Conservation (phyloP, 1,139 yeast genomes). For the Candida sp. region DNA sequence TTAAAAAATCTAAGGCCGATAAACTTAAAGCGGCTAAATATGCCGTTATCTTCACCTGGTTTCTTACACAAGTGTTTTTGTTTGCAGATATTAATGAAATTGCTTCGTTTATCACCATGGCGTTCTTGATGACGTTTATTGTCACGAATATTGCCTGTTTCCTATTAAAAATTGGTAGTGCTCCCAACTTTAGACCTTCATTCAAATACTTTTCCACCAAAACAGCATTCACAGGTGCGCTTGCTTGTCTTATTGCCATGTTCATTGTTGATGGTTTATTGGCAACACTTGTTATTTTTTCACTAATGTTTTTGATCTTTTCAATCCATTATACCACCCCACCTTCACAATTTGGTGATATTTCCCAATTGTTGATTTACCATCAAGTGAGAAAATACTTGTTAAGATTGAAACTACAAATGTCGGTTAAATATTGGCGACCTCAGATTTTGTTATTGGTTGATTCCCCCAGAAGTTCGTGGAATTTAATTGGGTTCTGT, state of each 20-base stretch:
- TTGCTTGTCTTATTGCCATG: slow-evolving; percentile 78
- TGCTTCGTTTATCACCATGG: slow-evolving; percentile 96
- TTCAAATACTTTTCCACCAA: slow-evolving; percentile 80
- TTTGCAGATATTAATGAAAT: slow-evolving; percentile 90
- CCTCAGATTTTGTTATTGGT: slow-evolving; percentile 87
- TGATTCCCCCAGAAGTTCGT: slow-evolving; percentile 86
- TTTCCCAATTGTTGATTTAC: slow-evolving; percentile 87
- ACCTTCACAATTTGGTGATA: slow-evolving; percentile 97
- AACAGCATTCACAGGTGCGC: slow-evolving; percentile 77
- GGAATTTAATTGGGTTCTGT: slow-evolving; percentile 93
- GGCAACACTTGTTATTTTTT: slow-evolving; percentile 71
- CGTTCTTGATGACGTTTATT: slow-evolving; percentile 91
- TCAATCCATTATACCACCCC: slow-evolving; percentile 88
- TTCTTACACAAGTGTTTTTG: slow-evolving; percentile 76
- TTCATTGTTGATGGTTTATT: slow-evolving; percentile 89
- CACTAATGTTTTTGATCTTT: slow-evolving; percentile 63
- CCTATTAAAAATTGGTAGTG: slow-evolving; percentile 79
- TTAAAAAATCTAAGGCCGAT: slow-evolving; percentile 29
- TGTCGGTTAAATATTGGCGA: slow-evolving; percentile 95
- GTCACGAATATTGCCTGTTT: slow-evolving; percentile 94
- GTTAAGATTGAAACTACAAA: slow-evolving; percentile 73
- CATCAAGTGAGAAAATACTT: slow-evolving; percentile 94
- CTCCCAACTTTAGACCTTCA: slow-evolving; percentile 96
- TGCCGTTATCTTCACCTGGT: slow-evolving; percentile 68
- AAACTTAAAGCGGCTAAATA: slow-evolving; percentile 52